Base-by-base conservation (phyloP, 2,329 filamentous ascomycete genomes). In the Alternaria consortialis region DNA sequence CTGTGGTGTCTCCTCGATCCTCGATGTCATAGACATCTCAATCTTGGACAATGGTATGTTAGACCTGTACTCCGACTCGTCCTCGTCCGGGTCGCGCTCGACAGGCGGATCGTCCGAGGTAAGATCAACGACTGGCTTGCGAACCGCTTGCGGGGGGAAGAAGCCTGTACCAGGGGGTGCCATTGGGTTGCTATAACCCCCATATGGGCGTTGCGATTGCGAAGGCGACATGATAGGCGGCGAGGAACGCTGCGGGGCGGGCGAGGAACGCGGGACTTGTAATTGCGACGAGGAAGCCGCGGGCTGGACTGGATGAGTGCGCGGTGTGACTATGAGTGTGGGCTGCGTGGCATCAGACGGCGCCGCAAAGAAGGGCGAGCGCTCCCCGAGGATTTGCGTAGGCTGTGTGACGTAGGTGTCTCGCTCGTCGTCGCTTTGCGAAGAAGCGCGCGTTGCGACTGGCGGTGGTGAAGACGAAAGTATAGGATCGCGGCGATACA, bases 191-290 rank as follows among this genome's bases (percentile, higher is more conserved):
- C 85, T 86, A 56, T 58, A 63, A 43, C 90, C 67, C 12, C 65
- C 87, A 85, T 71, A 91, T 91, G 46, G 88, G 86, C 29, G 93
- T 91, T 36, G 92, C 91, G 82, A 96, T 90, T 44, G 87, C 20
- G 64, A 59, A 43, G 69, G 68, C 53, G 71, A 62, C 53, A 70
- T 66, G 44, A 62, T 58, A n/a, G 82, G 78, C 60, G 86, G 85
- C 9, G 73, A 69, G 27, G 65, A 57, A 43, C 69, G 74, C 37
- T 75, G 70, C 7, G 59, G 34, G 11, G 89, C 84, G 2, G 93
- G 94, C 1, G 94, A 97, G 3, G 94, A 97, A n/a, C 92, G 92
- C 31, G 90, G 89, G 3, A 97, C 94, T 77, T 97, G 94, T 57
- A 97, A 82, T 52, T 85, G 75, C 32, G 71, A 84, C 25, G 66